Conservation (phyloP, 352 stramenopile genomes). For the Globisporangium paddicum region DNA sequence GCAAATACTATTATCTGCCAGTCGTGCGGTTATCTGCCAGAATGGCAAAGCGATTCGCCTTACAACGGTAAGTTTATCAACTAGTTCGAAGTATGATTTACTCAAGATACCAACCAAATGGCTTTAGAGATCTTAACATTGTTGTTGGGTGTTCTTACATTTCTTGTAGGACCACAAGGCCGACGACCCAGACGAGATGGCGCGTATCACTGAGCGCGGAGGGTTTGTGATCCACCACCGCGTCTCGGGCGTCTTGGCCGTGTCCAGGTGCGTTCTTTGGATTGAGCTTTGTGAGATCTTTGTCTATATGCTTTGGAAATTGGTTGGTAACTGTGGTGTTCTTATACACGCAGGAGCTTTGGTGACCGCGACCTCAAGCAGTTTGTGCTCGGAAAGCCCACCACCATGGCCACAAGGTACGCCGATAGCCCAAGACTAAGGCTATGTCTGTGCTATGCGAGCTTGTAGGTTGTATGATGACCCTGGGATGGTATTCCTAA, state of each 20-base stretch:
- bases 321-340: not conserved
- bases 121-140: not conserved
- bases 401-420: slow-evolving; percentile 41
- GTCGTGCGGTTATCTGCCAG: slow-evolving; percentile 58
- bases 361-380: slow-evolving; percentile 70
- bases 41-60: slow-evolving; percentile 50
- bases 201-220: slow-evolving; percentile 48
- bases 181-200: slow-evolving; percentile 42
- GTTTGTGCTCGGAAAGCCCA: slow-evolving; percentile 52
- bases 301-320: not conserved
- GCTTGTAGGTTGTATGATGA: too few relatives aligned
- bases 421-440: too few relatives aligned
- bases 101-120: not conserved
- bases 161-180: slow-evolving; percentile 62
- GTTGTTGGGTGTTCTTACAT: not conserved
- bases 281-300: too few relatives aligned
- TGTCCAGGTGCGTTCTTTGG: slow-evolving; percentile 44
- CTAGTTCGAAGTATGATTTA: too few relatives aligned
- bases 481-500: not conserved
- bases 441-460: too few relatives aligned
- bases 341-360: slow-evolving; percentile 52
- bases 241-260: slow-evolving; percentile 65
- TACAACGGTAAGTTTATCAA: slow-evolving; percentile 30
- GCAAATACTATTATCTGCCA: too few relatives aligned
- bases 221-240: slow-evolving; percentile 73